A percentile compares a stretch with the other conserved stretches of the same genome.
Conservation (phyloP, 495 filamentous ascomycete genomes). For the Neurospora hispaniola region DNA sequence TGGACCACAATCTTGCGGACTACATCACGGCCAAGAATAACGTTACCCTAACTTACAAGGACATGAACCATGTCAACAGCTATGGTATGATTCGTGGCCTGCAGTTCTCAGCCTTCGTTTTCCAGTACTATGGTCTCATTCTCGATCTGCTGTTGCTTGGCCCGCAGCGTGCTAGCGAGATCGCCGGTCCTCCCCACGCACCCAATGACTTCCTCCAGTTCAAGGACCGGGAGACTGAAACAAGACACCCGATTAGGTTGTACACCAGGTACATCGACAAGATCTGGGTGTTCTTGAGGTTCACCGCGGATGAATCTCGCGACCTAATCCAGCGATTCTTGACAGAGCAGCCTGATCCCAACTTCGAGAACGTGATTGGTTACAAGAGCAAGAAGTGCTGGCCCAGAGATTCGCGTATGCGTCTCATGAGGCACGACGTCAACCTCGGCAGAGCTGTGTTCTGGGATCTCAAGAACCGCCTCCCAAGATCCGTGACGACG, state of each 20-base stretch:
- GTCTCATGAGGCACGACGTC: slow-evolving; percentile 97
- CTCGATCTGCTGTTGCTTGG: slow-evolving; percentile 90
- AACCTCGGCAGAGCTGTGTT: slow-evolving; percentile 97
- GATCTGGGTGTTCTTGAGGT: slow-evolving; percentile 97
- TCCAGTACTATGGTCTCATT: slow-evolving; percentile 97
- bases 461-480: slow-evolving; percentile 96
- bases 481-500: slow-evolving; percentile 89
- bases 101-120: slow-evolving; percentile 96
- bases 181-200: slow-evolving; percentile 90
- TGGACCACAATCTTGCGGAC: slow-evolving; percentile 99
- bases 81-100: slow-evolving; percentile 97
- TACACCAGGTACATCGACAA: slow-evolving; percentile 97
- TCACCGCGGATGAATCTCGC: slow-evolving; percentile 83
- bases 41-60: slow-evolving; percentile 97
- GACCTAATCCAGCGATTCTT: slow-evolving; percentile 97
- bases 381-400: slow-evolving; percentile 99
- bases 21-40: slow-evolving; percentile 99
- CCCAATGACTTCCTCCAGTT: slow-evolving; percentile 99
- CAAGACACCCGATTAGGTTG: slow-evolving; percentile 84
- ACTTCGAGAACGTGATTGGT: slow-evolving; percentile 98
- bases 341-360: slow-evolving; percentile 96
- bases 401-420: slow-evolving; percentile 95
- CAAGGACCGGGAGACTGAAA: slow-evolving; percentile 81
- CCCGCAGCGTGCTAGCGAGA: slow-evolving; percentile 87
- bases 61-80: slow-evolving; percentile 99